Evolutionary conservation across 371 early-diverging fungal species (phyloP), one percentile per base, ranked within the genome.

Genomic region (Saksenaea vasiformis): DNA sequence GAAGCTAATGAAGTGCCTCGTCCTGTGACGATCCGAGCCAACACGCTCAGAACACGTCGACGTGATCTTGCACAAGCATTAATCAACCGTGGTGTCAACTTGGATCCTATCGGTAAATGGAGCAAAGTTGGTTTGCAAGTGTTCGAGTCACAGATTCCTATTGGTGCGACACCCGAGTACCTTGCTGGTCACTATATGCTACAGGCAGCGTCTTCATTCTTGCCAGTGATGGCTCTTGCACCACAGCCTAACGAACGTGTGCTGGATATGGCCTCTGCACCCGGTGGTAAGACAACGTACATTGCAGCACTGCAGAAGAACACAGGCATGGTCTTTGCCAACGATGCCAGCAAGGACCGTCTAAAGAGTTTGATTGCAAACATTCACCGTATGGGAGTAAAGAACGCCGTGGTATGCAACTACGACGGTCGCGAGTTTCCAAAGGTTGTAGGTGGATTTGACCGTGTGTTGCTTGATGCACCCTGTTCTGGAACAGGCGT

Each of bases 111-210:
- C 55, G 98, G 97, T 67, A 95, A 97, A 68, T 94, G 94, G 93
- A 87, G 86, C 71, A 92, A 93, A 69, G 95, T 95, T 9, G 96
- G 98, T 41, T 82, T 95, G 60, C 91, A 93, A 65, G 88, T 97
- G 10, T 97, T 94, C 66, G 96, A 95, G 70, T 89, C 93, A 19
- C 89, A 92, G 8, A 95, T 96, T 10, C 96, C 96, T 27, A 87
- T 96, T 58, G 89, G 92, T 77, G 99, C 99, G 3, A 99, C 99
- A 0, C 99, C 99, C 61, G 99, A 99, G 79, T 99, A 99, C 72
- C 88, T 99, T 62, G 96, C 98, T n/a, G 99, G 99, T n/a, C 94
- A 97, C 68, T 99, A 99, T 72, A 98, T 97, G 91, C 90, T 99
- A 47, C 99, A 99, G 78, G 94, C 98, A 1, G 99, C 99, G 5